Conservation (phyloP, 495 filamentous ascomycete species). For the Penicillium coprophilum region DNA sequence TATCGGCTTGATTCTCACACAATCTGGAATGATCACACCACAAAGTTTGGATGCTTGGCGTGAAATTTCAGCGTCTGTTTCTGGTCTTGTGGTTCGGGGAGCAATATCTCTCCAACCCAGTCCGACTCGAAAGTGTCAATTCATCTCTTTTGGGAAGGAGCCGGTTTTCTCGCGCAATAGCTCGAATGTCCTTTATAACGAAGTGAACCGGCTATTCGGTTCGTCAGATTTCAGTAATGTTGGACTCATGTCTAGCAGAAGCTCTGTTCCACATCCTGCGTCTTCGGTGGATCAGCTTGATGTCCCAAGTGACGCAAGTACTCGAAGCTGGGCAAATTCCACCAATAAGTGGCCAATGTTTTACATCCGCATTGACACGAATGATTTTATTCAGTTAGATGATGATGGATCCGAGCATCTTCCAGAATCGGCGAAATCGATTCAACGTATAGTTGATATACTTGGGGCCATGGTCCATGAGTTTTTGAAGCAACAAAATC, state of each 20-base stretch:
- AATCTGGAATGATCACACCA: slow-evolving; percentile 60
- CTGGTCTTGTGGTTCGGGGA: slow-evolving; percentile 59
- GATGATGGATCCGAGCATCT: slow-evolving; percentile 25
- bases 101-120: slow-evolving; percentile 68
- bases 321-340: slow-evolving; percentile 59
- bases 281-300: slow-evolving; percentile 39
- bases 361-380: slow-evolving; percentile 64
- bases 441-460: slow-evolving; percentile 59
- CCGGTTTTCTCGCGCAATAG: slow-evolving; percentile 52
- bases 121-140: slow-evolving; percentile 72
- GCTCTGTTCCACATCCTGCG: not conserved
- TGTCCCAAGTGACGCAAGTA: slow-evolving; percentile 54
- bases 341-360: slow-evolving; percentile 92
- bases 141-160: slow-evolving; percentile 70
- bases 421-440: slow-evolving; percentile 43
- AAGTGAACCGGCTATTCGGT: slow-evolving; percentile 75
- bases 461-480: slow-evolving; percentile 61
- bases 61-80: slow-evolving; percentile 60
- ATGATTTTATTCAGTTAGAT: slow-evolving; percentile 7
- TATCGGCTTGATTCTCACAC: slow-evolving; percentile 58
- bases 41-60: slow-evolving; percentile 60
- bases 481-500: slow-evolving; percentile 67
- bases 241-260: slow-evolving; percentile 36
- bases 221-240: slow-evolving; percentile 73
- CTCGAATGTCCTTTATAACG: slow-evolving; percentile 70